Evolutionary conservation across 495 filamentous ascomycete genomes (phyloP), one percentile per base, ranked within the genome.

Genomic region (Talaromyces adpressus): DNA sequence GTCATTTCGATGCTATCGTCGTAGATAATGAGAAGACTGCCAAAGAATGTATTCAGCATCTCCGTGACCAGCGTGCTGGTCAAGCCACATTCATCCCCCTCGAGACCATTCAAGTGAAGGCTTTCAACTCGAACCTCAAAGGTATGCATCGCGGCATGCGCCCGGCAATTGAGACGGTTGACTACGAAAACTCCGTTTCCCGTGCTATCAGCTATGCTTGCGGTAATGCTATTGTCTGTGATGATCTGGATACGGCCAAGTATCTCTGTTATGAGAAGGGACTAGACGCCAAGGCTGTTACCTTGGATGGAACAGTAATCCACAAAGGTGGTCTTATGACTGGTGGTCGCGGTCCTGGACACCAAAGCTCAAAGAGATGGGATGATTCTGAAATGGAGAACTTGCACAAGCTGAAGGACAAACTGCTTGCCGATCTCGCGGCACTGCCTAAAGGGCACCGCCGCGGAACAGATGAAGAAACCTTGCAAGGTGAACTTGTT

Each of bases 291-390:
- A 97, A 97, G 72, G 92, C 93, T 22, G 93, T 99, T 20, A 95
- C 91, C 0, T 71, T 97, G 8, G 91, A 97, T 69, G 95, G 94
- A 27, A 90, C 86, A 30, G 90, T 98, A 36, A 97, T 98, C 62
- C 92, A 97, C 75, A 97, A 97, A 71, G 91, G 89, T n/a, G 95
- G 94, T 70, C 82, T 92, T 47, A 97, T 99, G 91, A 98, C 94
- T 23, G 94, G 94, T 81, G 94, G 94, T 64, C 86, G 90, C 36
- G 86, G 90, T 18, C 85, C 85, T 20, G 83, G 84, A 41, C 88
- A 87, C 70, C 85, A 88, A 49, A 85, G 84, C 47, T 88, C 89
- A 62, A 88, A 92, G 41, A 85, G 90, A 36, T 98, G 93, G 81
- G 92, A 95, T 68, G 92, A 96, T 65, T 84, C 88, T 6, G 92